These are phyloP conservation scores for Boechera stricta DNA, from an alignment of 345 rosid species.

Conservation along the genomic window DNA sequence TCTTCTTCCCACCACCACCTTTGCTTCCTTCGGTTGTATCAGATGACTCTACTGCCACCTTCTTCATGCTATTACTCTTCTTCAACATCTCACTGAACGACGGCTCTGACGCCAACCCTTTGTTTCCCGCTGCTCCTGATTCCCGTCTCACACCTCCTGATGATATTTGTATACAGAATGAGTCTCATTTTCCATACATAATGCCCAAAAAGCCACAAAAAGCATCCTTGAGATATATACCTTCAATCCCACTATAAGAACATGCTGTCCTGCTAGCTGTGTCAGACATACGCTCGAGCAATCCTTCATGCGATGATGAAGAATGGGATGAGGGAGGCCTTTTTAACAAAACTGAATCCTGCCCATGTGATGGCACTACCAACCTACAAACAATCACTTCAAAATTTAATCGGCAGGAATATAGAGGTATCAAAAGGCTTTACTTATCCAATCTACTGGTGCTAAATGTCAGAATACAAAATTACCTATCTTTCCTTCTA, in stretches of 20 bases:
- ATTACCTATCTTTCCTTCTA: constrained; percentile 55
- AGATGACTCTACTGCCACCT: constrained; percentile 32
- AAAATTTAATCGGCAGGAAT: background rate
- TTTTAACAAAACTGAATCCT: constrained; percentile 49
- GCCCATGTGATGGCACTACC: constrained; percentile 51
- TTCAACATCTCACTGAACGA: constrained; percentile 78
- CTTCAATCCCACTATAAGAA: constrained; percentile 51
- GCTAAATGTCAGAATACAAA: constrained; percentile 9
- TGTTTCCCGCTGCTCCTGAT: constrained; percentile 44
- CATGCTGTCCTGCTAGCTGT: constrained; percentile 44
- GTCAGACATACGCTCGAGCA: constrained; percentile 51
- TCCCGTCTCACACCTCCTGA: constrained; percentile 17
- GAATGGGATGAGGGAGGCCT: constrained; percentile 51
- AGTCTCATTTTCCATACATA: background rate
- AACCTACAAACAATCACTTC: constrained; percentile 14
- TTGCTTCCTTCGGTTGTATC: constrained; percentile 47
- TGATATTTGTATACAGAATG: background rate
- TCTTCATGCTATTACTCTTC: constrained; percentile 38
- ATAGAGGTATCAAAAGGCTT: background rate
- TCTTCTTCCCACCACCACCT: constrained; percentile 64
- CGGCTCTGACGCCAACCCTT: constrained; percentile 62
- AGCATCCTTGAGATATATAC: constrained; percentile 36
- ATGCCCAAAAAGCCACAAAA: background rate
- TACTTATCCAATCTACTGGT: background rate
- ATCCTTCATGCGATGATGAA: constrained; percentile 60